Percentiles rank a stretch among this genome's conserved stretches.
phyloP scores from a whole-genome alignment of 2,329 filamentous ascomycete species.

The Nothomitra cinnamomea region DNA sequence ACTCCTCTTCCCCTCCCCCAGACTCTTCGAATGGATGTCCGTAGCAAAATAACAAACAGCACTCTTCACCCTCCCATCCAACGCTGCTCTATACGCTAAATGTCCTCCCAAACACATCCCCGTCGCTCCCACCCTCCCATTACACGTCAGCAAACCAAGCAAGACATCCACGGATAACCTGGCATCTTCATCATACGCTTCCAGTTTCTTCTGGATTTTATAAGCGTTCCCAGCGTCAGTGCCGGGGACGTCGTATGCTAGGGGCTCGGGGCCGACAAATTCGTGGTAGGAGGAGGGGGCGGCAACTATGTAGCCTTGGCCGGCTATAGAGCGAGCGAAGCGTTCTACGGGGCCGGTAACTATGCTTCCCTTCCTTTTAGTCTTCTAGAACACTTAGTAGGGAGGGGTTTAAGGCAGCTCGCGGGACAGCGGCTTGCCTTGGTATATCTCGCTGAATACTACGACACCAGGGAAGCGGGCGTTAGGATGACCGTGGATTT shows the following conservation, averaged over 20 bases:
- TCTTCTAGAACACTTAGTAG: background rate
- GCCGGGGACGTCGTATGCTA: conserved; percentile 73
- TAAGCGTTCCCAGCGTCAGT: conserved; percentile 77
- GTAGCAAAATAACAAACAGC: conserved; percentile 84
- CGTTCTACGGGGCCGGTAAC: conserved; percentile 81
- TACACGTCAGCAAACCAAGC: conserved; percentile 59
- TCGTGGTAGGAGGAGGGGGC: conserved; percentile 87
- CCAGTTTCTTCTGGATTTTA: conserved; percentile 71
- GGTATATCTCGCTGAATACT: conserved; percentile 88
- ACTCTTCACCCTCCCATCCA: conserved; percentile 61
- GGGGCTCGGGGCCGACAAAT: conserved; percentile 67
- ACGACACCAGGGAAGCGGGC: conserved; percentile 81
- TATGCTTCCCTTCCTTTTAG: conserved; percentile 18
- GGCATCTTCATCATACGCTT: conserved; percentile 73
- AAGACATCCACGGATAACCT: conserved; percentile 51
- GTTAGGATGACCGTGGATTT: conserved; percentile 68
- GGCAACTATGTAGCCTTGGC: conserved; percentile 84
- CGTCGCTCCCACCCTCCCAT: conserved; percentile 59
- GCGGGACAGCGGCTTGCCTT: conserved; percentile 41
- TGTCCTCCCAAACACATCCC: conserved; percentile 93
- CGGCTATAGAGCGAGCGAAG: conserved; percentile 81
- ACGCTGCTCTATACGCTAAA: conserved; percentile 53
- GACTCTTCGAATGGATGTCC: conserved; percentile 64
- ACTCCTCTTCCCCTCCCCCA: conserved; percentile 52
- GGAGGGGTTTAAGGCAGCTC: no score